Percentiles rank a stretch among this genome's conserved stretches.
Conservation (phyloP, 345 rosid species). For the Gossypium raimondii region DNA sequence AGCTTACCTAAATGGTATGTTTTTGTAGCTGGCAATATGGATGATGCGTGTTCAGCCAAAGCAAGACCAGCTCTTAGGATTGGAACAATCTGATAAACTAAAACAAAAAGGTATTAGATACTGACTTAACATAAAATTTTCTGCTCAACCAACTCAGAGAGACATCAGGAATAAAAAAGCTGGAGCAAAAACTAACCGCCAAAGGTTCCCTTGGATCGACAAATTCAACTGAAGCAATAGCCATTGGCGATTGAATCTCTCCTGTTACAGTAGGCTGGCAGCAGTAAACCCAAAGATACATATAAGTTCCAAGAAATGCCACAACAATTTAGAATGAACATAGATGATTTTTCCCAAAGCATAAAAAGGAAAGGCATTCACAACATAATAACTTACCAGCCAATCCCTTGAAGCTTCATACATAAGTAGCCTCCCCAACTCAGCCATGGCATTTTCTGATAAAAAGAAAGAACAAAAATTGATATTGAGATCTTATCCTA, state of each 20-base stretch:
- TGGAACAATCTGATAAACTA: constrained; percentile 66
- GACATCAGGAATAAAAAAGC: constrained; percentile 5
- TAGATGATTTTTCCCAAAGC: neutral
- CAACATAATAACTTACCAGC: constrained; percentile 49
- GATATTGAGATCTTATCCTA: neutral
- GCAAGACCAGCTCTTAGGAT: constrained; percentile 97
- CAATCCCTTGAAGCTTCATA: constrained; percentile 96
- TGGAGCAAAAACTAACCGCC: constrained; percentile 48
- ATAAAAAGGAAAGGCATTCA: neutral
- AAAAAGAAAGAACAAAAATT: constrained; percentile 8
- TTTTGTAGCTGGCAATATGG: constrained; percentile 79
- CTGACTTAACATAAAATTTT: neutral
- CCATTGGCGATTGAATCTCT: constrained; percentile 93
- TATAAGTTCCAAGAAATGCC: neutral
- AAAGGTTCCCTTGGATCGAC: constrained; percentile 90
- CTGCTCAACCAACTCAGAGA: neutral
- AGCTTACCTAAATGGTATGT: constrained; percentile 78
- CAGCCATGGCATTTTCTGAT: constrained; percentile 87
- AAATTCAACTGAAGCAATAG: constrained; percentile 87
- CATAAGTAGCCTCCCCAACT: constrained; percentile 81
- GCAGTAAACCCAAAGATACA: constrained; percentile 8
- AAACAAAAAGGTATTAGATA: constrained; percentile 14
- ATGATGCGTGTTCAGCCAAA: constrained; percentile 82
- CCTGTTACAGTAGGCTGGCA: constrained; percentile 76
- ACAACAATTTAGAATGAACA: neutral